Conservation (phyloP, 805 yeast species). For the Hanseniaspora clermontiae region DNA sequence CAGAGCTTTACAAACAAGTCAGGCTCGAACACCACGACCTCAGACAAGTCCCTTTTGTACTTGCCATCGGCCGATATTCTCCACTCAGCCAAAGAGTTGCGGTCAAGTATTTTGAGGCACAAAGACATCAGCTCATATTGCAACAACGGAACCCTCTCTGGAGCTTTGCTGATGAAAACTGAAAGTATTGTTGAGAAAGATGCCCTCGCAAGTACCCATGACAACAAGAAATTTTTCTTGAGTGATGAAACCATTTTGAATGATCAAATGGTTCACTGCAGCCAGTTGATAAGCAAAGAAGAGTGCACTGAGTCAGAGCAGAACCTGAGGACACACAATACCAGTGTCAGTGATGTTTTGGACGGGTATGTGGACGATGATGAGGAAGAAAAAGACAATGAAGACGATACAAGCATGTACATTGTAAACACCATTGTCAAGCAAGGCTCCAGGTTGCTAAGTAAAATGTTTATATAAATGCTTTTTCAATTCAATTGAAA, state of each 20-base stretch:
- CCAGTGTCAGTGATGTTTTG: background rate
- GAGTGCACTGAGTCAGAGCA: background rate
- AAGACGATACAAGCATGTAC: background rate
- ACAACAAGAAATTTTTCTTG: background rate
- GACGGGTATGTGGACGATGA: background rate
- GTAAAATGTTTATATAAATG: background rate
- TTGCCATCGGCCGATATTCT: background rate
- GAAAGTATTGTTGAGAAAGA: background rate
- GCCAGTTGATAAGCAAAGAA: background rate
- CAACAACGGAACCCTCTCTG: background rate
- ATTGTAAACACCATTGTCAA: background rate
- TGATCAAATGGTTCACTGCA: background rate
- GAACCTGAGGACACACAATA: background rate
- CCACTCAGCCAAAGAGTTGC: background rate
- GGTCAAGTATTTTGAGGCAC: background rate
- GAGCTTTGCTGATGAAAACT: background rate
- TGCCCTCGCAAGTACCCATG: background rate
- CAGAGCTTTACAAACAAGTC: background rate
- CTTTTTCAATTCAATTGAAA: background rate
- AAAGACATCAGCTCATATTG: background rate
- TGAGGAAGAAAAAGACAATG: background rate
- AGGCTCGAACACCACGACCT: background rate
- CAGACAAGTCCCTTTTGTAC: constrained; percentile 1
- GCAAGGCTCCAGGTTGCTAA: background rate
- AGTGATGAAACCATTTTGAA: constrained; percentile 4